Percentiles rank a stretch among this genome's conserved stretches.
Conservation (phyloP, 2,329 filamentous ascomycete species). For the Botrytis aclada region DNA sequence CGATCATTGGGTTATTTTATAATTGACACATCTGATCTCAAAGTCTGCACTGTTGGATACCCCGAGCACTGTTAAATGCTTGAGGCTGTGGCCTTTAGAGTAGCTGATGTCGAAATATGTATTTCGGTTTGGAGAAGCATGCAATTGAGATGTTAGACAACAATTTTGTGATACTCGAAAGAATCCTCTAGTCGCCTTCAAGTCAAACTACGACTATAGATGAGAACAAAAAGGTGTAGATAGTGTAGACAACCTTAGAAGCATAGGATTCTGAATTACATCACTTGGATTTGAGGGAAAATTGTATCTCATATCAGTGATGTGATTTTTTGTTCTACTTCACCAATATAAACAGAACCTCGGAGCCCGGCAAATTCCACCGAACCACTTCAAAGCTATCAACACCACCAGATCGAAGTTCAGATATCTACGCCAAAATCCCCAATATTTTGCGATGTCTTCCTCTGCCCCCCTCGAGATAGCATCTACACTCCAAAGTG, state of each 20-base stretch:
- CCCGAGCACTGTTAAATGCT: background rate
- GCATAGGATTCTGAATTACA: background rate
- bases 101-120: background rate
- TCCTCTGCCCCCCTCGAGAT: constrained; percentile 57
- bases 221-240: background rate
- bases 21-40: background rate
- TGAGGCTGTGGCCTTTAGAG: background rate
- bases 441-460: constrained; percentile 28
- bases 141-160: background rate
- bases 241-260: background rate
- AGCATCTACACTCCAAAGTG: constrained; percentile 76
- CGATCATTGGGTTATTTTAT: background rate
- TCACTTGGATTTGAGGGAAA: background rate
- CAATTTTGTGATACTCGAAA: background rate
- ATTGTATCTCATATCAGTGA: background rate
- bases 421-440: constrained; percentile 3
- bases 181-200: too few species aligned
- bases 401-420: background rate
- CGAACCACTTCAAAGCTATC: constrained; percentile 6
- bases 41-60: background rate
- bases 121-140: background rate
- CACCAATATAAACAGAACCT: background rate
- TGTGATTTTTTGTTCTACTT: background rate
- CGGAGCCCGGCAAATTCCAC: constrained; percentile 6
- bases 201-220: background rate